Percentiles rank a stretch among this genome's conserved stretches.
Evolutionary conservation across 441 rosid species (phyloP).

Genomic region (Daphne laureola): DNA sequence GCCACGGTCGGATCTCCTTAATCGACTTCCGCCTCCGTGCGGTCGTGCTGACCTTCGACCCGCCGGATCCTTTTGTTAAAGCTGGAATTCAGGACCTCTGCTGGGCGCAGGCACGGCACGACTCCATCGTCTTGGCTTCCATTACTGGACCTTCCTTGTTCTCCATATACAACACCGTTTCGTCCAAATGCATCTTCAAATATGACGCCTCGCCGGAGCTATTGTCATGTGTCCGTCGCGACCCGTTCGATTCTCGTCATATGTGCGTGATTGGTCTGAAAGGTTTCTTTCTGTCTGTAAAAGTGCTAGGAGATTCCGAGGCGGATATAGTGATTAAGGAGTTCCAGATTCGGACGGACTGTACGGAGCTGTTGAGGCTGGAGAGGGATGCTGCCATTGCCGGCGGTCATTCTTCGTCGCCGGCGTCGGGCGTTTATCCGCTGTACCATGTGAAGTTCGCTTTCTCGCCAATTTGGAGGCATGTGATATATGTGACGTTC

Average conservation of each 20-base stretch:
- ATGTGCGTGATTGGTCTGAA: constrained; percentile 66
- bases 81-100: constrained; percentile 82
- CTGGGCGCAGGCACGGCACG: constrained; percentile 60
- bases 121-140: constrained; percentile 54
- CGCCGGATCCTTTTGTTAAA: constrained; percentile 44
- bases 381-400: constrained; percentile 54
- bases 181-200: constrained; percentile 51
- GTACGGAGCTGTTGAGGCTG: constrained; percentile 46
- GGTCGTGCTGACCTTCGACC: constrained; percentile 52
- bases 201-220: constrained; percentile 74
- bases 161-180: constrained; percentile 41
- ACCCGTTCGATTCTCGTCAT: constrained; percentile 88
- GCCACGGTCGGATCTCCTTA: constrained; percentile 83
- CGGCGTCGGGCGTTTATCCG: constrained; percentile 74
- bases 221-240: constrained; percentile 75
- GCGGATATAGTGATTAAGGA: constrained; percentile 53
- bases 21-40: constrained; percentile 73
- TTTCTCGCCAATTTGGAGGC: constrained; percentile 87
- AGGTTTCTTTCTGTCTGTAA: constrained; percentile 65
- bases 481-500: constrained; percentile 63
- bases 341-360: constrained; percentile 54
- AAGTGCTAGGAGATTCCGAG: constrained; percentile 60
- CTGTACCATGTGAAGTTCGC: constrained; percentile 55
- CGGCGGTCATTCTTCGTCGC: constrained; percentile 40
- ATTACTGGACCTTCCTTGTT: constrained; percentile 67